Conservation (phyloP, 345 rosid genomes). For the Brassica cretica region DNA sequence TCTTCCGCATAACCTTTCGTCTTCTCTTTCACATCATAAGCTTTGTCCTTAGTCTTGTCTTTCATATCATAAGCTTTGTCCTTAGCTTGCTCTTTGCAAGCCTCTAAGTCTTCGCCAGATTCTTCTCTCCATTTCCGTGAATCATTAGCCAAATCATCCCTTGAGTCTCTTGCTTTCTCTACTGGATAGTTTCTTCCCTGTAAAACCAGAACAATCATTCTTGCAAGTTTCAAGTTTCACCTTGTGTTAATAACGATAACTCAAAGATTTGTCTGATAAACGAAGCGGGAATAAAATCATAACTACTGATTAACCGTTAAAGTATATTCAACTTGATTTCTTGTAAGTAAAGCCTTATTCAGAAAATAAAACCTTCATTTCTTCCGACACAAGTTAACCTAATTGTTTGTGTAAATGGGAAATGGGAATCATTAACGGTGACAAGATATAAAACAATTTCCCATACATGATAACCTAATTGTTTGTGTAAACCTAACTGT, state of each 20-base stretch:
- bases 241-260: neutral
- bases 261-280: neutral
- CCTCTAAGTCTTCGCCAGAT: neutral
- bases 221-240: neutral
- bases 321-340: neutral
- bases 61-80: neutral
- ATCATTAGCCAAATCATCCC: slow-evolving; percentile 31
- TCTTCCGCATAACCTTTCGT: neutral
- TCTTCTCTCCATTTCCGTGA: slow-evolving; percentile 15
- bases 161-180: slow-evolving; percentile 28
- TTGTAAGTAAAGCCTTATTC: neutral
- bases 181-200: slow-evolving; percentile 28
- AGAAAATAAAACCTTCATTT: too few species aligned
- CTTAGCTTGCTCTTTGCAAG: neutral
- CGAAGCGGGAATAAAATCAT: neutral
- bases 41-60: neutral
- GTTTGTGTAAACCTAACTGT: too few species aligned
- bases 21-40: neutral
- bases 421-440: too few species aligned
- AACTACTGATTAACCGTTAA: neutral
- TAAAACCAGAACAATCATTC: neutral
- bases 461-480: too few species aligned
- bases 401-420: too few species aligned
- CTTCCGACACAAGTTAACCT: neutral
- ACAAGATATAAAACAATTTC: too few species aligned